A percentile compares a stretch with the other conserved stretches of the same genome.
These are phyloP conservation scores for Abortiporus biennis DNA, from an alignment of 1,284 basidiomycete species.

Conservation along the genomic window DNA sequence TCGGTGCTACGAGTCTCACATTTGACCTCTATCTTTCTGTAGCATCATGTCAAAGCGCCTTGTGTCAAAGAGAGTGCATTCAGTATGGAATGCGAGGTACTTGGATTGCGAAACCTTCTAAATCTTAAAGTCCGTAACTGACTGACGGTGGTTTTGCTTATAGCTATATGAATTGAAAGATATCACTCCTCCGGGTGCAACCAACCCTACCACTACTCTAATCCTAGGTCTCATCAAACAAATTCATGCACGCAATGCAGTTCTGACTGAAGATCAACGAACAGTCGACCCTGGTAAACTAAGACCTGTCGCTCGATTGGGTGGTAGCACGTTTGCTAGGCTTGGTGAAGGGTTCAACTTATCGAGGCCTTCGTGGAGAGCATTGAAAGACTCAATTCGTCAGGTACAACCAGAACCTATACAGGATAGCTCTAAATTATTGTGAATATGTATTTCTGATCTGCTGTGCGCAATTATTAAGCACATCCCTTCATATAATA, in stretches of 20 bases:
- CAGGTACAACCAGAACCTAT: neutral
- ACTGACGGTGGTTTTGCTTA: neutral
- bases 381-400: constrained; percentile 31
- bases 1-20: no score
- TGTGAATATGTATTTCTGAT: neutral
- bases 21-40: neutral
- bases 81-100: constrained; percentile 67
- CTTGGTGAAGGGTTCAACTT: constrained; percentile 54
- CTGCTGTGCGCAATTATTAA: no score
- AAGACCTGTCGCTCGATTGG: constrained; percentile 56
- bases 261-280: constrained; percentile 41
- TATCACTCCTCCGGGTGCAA: constrained; percentile 34
- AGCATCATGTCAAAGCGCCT: constrained; percentile 46
- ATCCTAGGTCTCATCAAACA: constrained; percentile 60
- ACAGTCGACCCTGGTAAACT: constrained; percentile 56
- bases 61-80: constrained; percentile 69
- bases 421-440: neutral
- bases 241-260: constrained; percentile 53
- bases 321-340: constrained; percentile 53
- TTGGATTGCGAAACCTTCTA: constrained; percentile 11
- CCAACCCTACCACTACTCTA: constrained; percentile 45
- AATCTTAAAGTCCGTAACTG: constrained; percentile 6
- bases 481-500: no score
- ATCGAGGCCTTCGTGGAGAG: constrained; percentile 51
- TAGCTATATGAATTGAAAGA: constrained; percentile 55